Base-by-base conservation (phyloP, 192 early-diverging fungal species). In the Linnemannia elongata region DNA sequence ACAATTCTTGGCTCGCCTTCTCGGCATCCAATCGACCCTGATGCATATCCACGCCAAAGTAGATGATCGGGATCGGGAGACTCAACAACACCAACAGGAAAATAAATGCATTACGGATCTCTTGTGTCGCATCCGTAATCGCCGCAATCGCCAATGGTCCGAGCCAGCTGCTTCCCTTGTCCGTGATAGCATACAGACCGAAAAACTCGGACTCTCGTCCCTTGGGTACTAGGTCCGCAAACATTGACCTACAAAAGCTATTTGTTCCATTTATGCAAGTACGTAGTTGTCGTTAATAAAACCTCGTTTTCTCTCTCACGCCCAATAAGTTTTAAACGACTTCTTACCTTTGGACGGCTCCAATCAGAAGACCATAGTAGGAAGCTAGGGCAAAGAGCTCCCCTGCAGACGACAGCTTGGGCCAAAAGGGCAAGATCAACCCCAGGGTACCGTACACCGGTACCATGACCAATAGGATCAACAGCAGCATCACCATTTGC, bases 141-240 rank as follows among this genome's bases (percentile, higher is more conserved):
- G 88, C 87, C 6, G 89, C 94, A 24, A 93, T 89, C 10, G 93
- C 88, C 66, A 94, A 76, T 13, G 94, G 94, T 30, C 94, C 94
- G 4, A 96, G 83, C 94, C 94, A 94, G 22, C 90, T 87, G 13
- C 88, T 88, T 12, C 94, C 94, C 78, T 94, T 93, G 85, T 95
- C 94, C 8, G 93, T 94, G 42, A 92, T 87, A 1, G 90, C 93
- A 86, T 93, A 95, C 35, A 95, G 78, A 6, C 89, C 90, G 79
- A 94, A 95, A 82, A 95, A 94, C 82, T 94, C 91, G 7, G 92
- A 86, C 80, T 95, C 94, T 35, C 83, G 75, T 8, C 94, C 94
- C 24, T 82, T 87, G 1, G 94, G 94, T 0, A 93, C 69, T 38
- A 95, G 83, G 63, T 93, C 92, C 17, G 90, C 86, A 82, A 92